Percentiles rank a stretch among this genome's conserved stretches.
These are phyloP conservation scores for Corymbia maculata DNA, from an alignment of 345 rosid genomes.

Conservation along the genomic window DNA sequence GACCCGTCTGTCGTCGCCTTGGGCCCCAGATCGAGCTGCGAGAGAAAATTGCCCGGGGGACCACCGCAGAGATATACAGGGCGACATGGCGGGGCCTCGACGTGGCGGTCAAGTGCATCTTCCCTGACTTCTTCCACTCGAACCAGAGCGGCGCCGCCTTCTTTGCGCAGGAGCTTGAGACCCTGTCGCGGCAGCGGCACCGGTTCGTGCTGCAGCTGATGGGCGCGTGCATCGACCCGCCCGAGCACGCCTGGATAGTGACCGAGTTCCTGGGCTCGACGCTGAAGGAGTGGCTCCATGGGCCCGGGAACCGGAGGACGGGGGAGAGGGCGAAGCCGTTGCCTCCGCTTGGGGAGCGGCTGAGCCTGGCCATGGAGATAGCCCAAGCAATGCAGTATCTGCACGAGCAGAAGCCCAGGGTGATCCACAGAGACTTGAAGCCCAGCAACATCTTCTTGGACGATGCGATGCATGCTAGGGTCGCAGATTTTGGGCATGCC, in stretches of 20 bases:
- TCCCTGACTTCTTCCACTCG: conserved; percentile 22
- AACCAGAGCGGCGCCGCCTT: conserved; percentile 22
- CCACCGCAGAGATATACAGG: conserved; percentile 37
- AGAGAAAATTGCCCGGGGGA: conserved; percentile 41
- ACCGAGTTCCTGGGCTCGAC: conserved; percentile 35
- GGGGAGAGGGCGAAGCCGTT: conserved; percentile 18
- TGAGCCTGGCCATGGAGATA: conserved; percentile 37
- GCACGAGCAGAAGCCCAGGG: conserved; percentile 50
- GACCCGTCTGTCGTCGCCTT: not conserved
- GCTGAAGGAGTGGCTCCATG: conserved; percentile 55
- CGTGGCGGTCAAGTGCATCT: conserved; percentile 54
- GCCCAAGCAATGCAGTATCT: conserved; percentile 60
- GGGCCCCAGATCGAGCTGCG: conserved; percentile 23
- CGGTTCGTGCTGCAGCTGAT: conserved; percentile 36
- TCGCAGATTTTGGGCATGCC: conserved; percentile 66
- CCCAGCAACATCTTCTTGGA: conserved; percentile 58
- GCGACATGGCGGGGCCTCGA: conserved; percentile 50
- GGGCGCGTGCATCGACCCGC: conserved; percentile 55
- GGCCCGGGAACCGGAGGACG: conserved; percentile 12
- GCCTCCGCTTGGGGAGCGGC: conserved; percentile 32
- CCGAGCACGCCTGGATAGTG: conserved; percentile 42
- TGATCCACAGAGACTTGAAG: conserved; percentile 60
- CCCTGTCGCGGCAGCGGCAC: conserved; percentile 45
- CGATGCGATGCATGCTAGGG: conserved; percentile 30
- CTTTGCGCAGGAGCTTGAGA: conserved; percentile 46